These are phyloP conservation scores for Cryptococcus sp. DNA, from an alignment of 1,284 basidiomycete genomes.

Conservation along the genomic window DNA sequence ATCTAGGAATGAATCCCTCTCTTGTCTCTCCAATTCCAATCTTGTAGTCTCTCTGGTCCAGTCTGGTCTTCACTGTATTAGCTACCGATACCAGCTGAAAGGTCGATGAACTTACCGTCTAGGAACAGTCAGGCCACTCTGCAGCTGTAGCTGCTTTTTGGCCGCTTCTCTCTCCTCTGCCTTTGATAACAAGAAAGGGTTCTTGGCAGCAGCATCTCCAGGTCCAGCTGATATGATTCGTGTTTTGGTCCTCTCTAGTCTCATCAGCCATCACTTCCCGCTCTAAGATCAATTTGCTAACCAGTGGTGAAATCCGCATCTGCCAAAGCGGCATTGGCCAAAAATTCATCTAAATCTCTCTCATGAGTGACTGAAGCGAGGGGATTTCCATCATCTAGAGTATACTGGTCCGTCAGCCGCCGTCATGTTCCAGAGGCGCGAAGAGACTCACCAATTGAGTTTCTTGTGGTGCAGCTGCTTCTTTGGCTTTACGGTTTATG, in stretches of 20 bases:
- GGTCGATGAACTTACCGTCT: constrained; percentile 52
- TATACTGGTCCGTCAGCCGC: constrained; percentile 56
- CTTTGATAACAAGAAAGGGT: constrained; percentile 81
- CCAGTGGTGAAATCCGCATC: constrained; percentile 97
- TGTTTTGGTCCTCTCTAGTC: constrained; percentile 81
- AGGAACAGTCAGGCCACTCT: constrained; percentile 71
- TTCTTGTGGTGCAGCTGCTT: constrained; percentile 66
- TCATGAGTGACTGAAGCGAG: constrained; percentile 95
- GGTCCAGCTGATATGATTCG: constrained; percentile 74
- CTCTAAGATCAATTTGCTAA: constrained; percentile 44
- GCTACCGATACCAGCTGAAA: too few relatives aligned
- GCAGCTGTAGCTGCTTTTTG: constrained; percentile 68
- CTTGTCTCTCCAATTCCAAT: constrained; percentile 74
- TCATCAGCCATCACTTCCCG: constrained; percentile 2
- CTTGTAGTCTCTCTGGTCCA: constrained; percentile 78
- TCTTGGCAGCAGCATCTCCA: constrained; percentile 54
- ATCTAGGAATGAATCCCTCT: constrained; percentile 81
- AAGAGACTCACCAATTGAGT: constrained; percentile 65
- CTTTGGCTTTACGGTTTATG: constrained; percentile 80
- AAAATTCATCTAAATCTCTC: constrained; percentile 89
- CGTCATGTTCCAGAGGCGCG: not conserved
- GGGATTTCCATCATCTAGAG: constrained; percentile 68
- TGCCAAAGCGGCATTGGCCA: constrained; percentile 90
- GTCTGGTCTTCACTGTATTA: constrained; percentile 56
- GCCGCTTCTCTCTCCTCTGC: constrained; percentile 75